Evolutionary conservation across 768 basidiomycete species (phyloP).

Genomic region (Austroboletus eburneus): DNA sequence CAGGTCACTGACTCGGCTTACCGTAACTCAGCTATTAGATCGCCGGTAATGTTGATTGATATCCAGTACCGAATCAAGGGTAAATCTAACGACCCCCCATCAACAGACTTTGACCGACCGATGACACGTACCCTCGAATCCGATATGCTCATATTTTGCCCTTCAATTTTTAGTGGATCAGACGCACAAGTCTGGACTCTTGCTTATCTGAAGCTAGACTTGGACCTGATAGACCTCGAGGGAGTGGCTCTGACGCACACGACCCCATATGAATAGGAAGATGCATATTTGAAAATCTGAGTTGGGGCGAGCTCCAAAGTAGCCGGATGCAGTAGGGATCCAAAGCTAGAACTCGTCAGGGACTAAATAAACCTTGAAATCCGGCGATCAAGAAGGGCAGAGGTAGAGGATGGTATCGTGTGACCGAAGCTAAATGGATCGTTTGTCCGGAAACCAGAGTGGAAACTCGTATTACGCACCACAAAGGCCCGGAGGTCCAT

Average conservation of each 20-base stretch:
- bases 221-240: background rate
- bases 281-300: constrained; percentile 13
- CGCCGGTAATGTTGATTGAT: background rate
- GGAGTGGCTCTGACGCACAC: background rate
- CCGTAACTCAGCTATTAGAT: background rate
- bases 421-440: background rate
- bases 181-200: constrained; percentile 2
- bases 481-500: background rate
- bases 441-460: background rate
- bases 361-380: constrained; percentile 1
- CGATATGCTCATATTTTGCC: background rate
- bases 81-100: background rate
- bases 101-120: background rate
- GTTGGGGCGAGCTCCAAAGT: background rate
- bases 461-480: background rate
- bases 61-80: constrained; percentile 8
- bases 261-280: background rate
- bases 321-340: background rate
- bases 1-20: background rate
- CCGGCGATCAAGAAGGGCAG: background rate
- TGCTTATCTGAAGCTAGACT: background rate
- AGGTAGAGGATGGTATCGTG: background rate
- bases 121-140: constrained; percentile 4
- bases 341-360: background rate
- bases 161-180: constrained; percentile 10